Percentiles rank a stretch among this genome's conserved stretches.
These are phyloP conservation scores for Solanum chilense DNA, from an alignment of 257 asterid genomes.

Conservation along the genomic window DNA sequence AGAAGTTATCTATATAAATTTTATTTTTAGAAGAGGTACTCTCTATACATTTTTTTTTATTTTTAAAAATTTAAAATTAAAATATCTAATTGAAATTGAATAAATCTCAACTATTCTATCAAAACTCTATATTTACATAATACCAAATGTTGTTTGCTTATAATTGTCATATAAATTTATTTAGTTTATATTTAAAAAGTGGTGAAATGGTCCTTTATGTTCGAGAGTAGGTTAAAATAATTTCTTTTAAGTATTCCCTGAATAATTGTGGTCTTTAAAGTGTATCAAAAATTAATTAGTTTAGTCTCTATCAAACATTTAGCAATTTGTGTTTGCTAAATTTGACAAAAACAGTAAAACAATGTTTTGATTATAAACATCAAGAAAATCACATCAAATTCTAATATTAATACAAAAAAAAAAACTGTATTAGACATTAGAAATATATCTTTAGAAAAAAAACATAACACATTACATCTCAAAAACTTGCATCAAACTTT, in stretches of 20 bases:
- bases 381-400: neutral
- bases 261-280: neutral
- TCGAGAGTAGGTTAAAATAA: neutral
- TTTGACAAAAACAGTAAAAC: neutral
- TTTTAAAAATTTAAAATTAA: fast-evolving
- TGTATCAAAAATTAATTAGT: neutral
- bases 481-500: neutral
- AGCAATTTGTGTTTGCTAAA: neutral
- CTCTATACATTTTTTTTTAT: neutral
- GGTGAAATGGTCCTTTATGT: neutral
- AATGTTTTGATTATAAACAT: neutral
- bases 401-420: neutral
- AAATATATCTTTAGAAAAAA: neutral
- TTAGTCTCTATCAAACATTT: neutral
- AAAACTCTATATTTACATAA: fast-evolving
- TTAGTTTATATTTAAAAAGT: neutral
- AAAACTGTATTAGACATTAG: neutral
- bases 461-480: neutral
- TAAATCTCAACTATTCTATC: fast-evolving
- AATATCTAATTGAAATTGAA: neutral
- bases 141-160: neutral
- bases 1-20: fast-evolving
- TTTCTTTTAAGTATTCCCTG: neutral
- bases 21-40: fast-evolving
- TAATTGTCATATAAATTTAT: neutral